Base-by-base conservation (phyloP, 257 asterid genomes). In the Vinca minor region DNA sequence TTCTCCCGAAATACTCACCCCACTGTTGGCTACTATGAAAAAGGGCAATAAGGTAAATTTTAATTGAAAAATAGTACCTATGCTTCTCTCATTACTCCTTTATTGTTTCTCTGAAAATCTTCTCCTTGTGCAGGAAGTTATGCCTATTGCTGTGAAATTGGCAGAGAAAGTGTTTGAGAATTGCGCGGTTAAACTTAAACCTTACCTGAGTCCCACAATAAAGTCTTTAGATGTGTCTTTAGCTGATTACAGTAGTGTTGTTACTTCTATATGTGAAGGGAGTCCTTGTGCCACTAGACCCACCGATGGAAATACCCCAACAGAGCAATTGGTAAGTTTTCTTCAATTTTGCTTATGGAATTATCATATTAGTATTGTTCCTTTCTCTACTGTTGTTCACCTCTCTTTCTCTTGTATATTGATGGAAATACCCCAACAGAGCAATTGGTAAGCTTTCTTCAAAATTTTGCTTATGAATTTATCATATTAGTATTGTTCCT, bases 161-260 rank as follows among this genome's bases (percentile, higher is more conserved):
- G 95, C 90, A 1, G 97, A 82, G 77, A 75, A 75, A 72, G 96
- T 93, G 56, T 62, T 89, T 73, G 78, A 65, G 67, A 83, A 74
- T 26, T 82, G 89, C 58, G 85, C 87, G 1, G 80, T 69, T 56
- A 93, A 85, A 87, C 81, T 93, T 68, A 82, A 81, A 75, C 95
- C 97, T 62, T 93, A 69, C 77, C 71, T 93, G 67, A 63, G 70
- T 25, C 83, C 76, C 75, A 87, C 89, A 56, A 62, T 89, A 62
- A 78, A 81, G 74, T 73, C 87, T 45, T 74, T 72, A 74, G 81
- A 71, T 69, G 59, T 79, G 28, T 69, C 84, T 58, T 65, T 83
- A 56, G 84, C 87, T 69, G 96, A 85, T 63, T 87, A 85, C 70
- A 60, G 75, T 73, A 82, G 77, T 68, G 75, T 84, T 73, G 84